phyloP scores from a whole-genome alignment of 2,329 filamentous ascomycete species.

The Pseudocercospora vitis region DNA sequence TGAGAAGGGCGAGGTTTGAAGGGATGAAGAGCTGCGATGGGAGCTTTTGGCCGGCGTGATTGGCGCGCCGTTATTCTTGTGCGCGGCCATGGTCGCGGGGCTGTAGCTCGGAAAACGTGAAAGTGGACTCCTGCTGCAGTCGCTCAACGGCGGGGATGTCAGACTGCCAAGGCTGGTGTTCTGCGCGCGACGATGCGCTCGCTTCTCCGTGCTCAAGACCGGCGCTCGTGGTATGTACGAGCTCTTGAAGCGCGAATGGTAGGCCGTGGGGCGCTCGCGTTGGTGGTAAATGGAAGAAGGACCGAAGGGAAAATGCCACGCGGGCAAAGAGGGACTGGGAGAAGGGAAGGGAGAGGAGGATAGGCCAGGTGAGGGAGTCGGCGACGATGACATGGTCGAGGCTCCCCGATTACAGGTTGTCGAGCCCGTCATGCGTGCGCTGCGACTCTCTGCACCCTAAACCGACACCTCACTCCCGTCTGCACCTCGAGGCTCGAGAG shows the following conservation, averaged over 20 bases:
- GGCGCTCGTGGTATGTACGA: conserved; percentile 30
- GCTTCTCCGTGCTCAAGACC: conserved; percentile 32
- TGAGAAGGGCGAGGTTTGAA: conserved; percentile 42
- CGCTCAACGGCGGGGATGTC: conserved; percentile 17
- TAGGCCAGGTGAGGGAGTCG: conserved; percentile 18
- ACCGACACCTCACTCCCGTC: conserved; percentile 7
- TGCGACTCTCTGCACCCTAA: conserved; percentile 6
- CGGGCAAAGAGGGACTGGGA: conserved; percentile 15
- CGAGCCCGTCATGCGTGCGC: conserved; percentile 3
- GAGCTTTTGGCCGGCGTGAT: conserved; percentile 30
- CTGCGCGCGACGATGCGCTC: conserved; percentile 33
- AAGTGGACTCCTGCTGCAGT: conserved; percentile 24
- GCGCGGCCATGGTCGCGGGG: conserved; percentile 14
- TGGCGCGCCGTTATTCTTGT: conserved; percentile 18
- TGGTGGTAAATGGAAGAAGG: conserved; percentile 37
- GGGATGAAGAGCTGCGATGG: conserved; percentile 23
- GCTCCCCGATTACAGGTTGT: conserved; percentile 13
- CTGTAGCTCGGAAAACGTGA: conserved; percentile 22
- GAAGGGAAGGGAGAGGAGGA: conserved; percentile 22
- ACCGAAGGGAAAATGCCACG: conserved; percentile 36
- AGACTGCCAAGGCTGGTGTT: conserved; percentile 22
- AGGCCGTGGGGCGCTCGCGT: conserved; percentile 20
- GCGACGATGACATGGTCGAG: conserved; percentile 18
- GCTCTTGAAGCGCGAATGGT: conserved; percentile 26
- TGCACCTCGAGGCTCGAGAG: conserved; percentile 4